Percentiles rank a stretch among this genome's conserved stretches.
These are phyloP conservation scores for Talaromyces sp. DNA, from an alignment of 2,329 filamentous ascomycete genomes.

Conservation along the genomic window DNA sequence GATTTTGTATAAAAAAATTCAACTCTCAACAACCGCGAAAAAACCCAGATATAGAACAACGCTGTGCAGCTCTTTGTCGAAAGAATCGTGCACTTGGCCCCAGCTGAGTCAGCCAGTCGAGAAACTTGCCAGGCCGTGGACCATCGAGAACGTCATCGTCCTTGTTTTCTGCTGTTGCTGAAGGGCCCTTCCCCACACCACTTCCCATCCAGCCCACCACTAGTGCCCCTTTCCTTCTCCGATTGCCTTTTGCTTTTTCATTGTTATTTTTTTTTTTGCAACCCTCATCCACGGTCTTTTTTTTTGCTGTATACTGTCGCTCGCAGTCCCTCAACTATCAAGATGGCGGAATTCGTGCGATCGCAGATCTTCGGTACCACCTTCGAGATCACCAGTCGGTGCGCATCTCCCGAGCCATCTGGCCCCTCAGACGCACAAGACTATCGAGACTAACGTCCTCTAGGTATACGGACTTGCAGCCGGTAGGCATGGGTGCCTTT, in stretches of 20 bases:
- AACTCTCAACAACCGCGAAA: no score
- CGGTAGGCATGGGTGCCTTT: slow-evolving; percentile 98
- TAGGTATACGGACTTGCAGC: slow-evolving; percentile 97
- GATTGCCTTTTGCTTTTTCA: slow-evolving; percentile 1
- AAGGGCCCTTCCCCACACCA: slow-evolving; percentile 35
- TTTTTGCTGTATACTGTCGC: slow-evolving; percentile 1
- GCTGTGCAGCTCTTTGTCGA: no score
- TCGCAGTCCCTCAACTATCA: slow-evolving; percentile 38
- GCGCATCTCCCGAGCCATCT: slow-evolving; percentile 31
- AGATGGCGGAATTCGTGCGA: slow-evolving; percentile 98
- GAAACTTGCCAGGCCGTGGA: slow-evolving; percentile 22
- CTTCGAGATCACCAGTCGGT: slow-evolving; percentile 99
- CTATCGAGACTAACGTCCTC: slow-evolving; percentile 11
- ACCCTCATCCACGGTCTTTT: not conserved
- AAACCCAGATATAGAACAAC: no score
- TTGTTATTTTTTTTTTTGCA: slow-evolving; percentile 9
- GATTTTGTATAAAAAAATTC: no score
- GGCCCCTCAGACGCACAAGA: not conserved
- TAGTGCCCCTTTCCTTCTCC: slow-evolving; percentile 16
- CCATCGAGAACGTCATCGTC: slow-evolving; percentile 37
- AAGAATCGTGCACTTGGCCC: no score
- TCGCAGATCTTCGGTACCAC: slow-evolving; percentile 99
- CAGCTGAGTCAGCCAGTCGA: slow-evolving; percentile 21
- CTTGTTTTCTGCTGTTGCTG: slow-evolving; percentile 30
- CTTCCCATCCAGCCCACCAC: slow-evolving; percentile 12